These are phyloP conservation scores for Pyrenophora graminea DNA, from an alignment of 2,329 filamentous ascomycete genomes.

Conservation along the genomic window DNA sequence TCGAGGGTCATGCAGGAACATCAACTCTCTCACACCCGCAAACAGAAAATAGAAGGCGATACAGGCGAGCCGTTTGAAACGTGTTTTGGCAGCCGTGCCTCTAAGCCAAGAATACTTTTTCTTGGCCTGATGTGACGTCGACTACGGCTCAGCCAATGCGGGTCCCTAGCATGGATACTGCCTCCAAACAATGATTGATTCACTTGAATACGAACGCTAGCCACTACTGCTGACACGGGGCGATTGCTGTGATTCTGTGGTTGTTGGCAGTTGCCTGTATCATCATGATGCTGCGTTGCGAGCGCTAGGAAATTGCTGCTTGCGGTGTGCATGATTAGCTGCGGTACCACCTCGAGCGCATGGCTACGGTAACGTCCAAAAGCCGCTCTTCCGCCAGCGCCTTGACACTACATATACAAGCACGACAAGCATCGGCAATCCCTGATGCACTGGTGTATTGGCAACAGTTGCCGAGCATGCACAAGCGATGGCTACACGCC, in stretches of 20 bases:
- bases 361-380: constrained; percentile 14
- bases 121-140: constrained; percentile 1
- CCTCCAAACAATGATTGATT: constrained; percentile 26
- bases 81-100: neutral
- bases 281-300: constrained; percentile 5
- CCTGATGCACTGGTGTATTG: constrained; percentile 3
- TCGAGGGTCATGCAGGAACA: constrained; percentile 21
- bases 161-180: neutral
- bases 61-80: constrained; percentile 4
- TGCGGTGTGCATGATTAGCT: neutral
- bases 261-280: neutral
- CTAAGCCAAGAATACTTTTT: neutral
- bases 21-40: constrained; percentile 1
- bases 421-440: constrained; percentile 13
- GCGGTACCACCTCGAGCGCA: constrained; percentile 15
- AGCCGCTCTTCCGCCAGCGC: constrained; percentile 6
- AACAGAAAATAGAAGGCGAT: neutral
- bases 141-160: neutral
- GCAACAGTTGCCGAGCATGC: constrained; percentile 13
- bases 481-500: constrained; percentile 4
- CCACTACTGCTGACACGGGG: constrained; percentile 2
- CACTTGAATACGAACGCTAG: constrained; percentile 6
- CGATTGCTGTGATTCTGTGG: constrained; percentile 5
- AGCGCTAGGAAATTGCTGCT: constrained; percentile 2
- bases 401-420: constrained; percentile 12